phyloP scores from a whole-genome alignment of 2,329 filamentous ascomycete genomes.

The Lachnum nothofagi region DNA sequence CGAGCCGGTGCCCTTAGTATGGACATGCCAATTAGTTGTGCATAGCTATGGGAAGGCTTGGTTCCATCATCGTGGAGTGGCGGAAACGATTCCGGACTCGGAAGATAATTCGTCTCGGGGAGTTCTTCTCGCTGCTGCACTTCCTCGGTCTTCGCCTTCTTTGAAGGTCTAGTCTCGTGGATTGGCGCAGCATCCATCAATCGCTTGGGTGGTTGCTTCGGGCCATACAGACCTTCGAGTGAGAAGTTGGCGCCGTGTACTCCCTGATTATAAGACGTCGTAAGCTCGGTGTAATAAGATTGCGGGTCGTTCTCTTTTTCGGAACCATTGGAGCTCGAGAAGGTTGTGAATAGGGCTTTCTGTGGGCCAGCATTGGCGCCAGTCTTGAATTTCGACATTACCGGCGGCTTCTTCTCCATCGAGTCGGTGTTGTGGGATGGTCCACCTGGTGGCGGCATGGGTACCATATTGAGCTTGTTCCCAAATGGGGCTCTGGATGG shows the following conservation, averaged over 20 bases:
- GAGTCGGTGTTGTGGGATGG: conserved; percentile 58
- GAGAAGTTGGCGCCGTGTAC: conserved; percentile 39
- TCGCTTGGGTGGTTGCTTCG: conserved; percentile 53
- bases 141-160: conserved; percentile 61
- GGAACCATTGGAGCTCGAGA: conserved; percentile 30
- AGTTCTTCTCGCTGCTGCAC: conserved; percentile 39
- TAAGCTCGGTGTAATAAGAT: conserved; percentile 46
- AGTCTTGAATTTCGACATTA: conserved; percentile 53
- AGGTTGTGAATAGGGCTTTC: conserved; percentile 45
- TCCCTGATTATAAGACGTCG: conserved; percentile 32
- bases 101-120: conserved; percentile 32
- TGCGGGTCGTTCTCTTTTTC: conserved; percentile 54
- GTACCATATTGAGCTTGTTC: conserved; percentile 61
- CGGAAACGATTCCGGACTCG: conserved; percentile 60
- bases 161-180: conserved; percentile 60
- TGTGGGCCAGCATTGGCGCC: conserved; percentile 34
- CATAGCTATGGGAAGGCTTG: conserved; percentile 91
- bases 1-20: conserved; percentile 81
- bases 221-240: conserved; percentile 46
- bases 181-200: conserved; percentile 70
- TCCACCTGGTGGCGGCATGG: conserved; percentile 59
- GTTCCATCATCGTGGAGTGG: conserved; percentile 75
- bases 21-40: conserved; percentile 92
- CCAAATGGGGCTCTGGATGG: conserved; percentile 56
- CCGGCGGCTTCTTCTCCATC: conserved; percentile 59